Evolutionary conservation across 495 filamentous ascomycete species (phyloP).

Genomic region (Physcia stellaris): DNA sequence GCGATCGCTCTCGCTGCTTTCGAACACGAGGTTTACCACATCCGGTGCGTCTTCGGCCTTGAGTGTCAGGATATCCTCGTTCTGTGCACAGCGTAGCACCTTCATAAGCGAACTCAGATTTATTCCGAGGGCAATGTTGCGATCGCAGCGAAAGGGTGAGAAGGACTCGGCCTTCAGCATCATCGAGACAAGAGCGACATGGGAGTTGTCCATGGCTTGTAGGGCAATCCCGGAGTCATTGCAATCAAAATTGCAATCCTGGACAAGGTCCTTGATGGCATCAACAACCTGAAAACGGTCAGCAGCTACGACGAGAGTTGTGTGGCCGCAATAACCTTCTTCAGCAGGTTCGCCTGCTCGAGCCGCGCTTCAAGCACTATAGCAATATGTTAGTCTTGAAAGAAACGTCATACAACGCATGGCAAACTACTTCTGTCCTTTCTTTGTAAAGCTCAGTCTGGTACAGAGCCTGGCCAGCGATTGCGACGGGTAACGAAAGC

Average conservation of each 20-base stretch:
- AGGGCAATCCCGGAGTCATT: slow-evolving; percentile 98
- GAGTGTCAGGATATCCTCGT: slow-evolving; percentile 87
- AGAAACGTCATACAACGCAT: no score
- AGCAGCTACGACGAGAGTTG: slow-evolving; percentile 13
- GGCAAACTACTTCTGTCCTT: no score
- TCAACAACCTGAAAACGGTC: slow-evolving; percentile 57
- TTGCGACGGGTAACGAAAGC: no score
- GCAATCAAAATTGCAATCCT: slow-evolving; percentile 99
- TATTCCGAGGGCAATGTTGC: slow-evolving; percentile 95
- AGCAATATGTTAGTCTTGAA: no score
- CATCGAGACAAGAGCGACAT: slow-evolving; percentile 98
- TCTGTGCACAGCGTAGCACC: slow-evolving; percentile 87
- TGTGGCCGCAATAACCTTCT: slow-evolving; percentile 76
- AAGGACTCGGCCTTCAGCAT: slow-evolving; percentile 91
- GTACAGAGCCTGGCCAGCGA: no score
- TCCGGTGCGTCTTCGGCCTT: slow-evolving; percentile 97
- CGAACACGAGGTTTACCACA: slow-evolving; percentile 87
- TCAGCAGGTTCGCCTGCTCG: slow-evolving; percentile 85
- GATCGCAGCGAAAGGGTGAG: slow-evolving; percentile 95
- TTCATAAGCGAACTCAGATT: slow-evolving; percentile 94
- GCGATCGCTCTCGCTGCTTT: slow-evolving; percentile 77
- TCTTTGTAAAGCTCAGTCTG: no score
- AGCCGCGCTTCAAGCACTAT: slow-evolving; percentile 96
- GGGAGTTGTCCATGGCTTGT: slow-evolving; percentile 99
- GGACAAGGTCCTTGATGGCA: slow-evolving; percentile 97